Evolutionary conservation across 2,329 filamentous ascomycete genomes (phyloP).

Genomic region (Penicillium corylophilum): DNA sequence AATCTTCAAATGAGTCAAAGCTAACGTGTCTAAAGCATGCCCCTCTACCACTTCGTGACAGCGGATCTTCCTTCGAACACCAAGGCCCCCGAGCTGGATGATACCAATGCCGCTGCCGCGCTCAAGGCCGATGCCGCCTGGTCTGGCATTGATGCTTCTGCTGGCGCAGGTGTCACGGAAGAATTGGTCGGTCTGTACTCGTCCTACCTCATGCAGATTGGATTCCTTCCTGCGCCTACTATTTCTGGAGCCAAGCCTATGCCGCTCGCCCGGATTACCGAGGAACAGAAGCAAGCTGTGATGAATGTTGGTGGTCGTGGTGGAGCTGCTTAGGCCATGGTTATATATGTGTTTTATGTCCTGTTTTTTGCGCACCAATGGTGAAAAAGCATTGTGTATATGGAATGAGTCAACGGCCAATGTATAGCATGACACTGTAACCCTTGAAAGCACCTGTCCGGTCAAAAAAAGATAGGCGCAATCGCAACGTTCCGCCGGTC

Average conservation of each 20-base stretch:
- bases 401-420: neutral
- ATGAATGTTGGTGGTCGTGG: slow-evolving; percentile 56
- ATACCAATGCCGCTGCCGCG: slow-evolving; percentile 64
- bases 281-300: slow-evolving; percentile 51
- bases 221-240: slow-evolving; percentile 56
- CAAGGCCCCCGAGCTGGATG: slow-evolving; percentile 71
- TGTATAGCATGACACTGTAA: neutral
- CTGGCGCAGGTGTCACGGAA: slow-evolving; percentile 56
- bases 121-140: slow-evolving; percentile 62
- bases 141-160: slow-evolving; percentile 58
- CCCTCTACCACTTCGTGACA: slow-evolving; percentile 71
- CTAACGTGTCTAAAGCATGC: slow-evolving; percentile 49
- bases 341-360: slow-evolving; percentile 3
- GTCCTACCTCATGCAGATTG: slow-evolving; percentile 61
- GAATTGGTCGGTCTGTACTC: slow-evolving; percentile 65
- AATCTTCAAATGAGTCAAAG: neutral
- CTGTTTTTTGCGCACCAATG: neutral
- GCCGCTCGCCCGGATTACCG: slow-evolving; percentile 47
- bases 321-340: slow-evolving; percentile 25
- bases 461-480: slow-evolving; percentile 7
- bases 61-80: slow-evolving; percentile 68
- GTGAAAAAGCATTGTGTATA: slow-evolving; percentile 3
- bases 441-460: neutral
- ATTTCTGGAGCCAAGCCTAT: slow-evolving; percentile 33
- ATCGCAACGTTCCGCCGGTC: slow-evolving; percentile 11